Evolutionary conservation across 106 monocot genomes (phyloP).

Genomic region (Allium sativum): DNA sequence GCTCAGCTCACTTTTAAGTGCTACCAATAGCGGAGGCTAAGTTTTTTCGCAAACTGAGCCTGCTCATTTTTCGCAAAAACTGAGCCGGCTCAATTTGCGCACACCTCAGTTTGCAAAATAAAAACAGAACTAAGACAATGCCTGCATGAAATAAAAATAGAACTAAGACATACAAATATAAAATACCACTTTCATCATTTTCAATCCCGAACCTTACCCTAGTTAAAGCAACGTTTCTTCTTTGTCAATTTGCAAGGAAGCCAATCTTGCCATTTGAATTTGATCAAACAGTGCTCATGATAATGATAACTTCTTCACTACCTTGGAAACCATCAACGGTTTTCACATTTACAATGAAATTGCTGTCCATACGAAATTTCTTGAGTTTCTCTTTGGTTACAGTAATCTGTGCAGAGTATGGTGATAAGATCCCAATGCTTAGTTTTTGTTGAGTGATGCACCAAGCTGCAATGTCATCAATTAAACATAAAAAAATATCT

Average conservation of each 20-base stretch:
- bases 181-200: slow-evolving; percentile 18
- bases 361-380: not conserved
- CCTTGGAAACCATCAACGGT: slow-evolving; percentile 67
- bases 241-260: slow-evolving; percentile 34
- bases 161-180: not conserved
- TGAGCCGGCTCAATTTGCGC: no score
- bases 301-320: slow-evolving; percentile 49
- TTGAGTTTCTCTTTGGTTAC: slow-evolving; percentile 26
- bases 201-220: slow-evolving; percentile 38
- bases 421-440: slow-evolving; percentile 38
- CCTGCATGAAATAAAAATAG: slow-evolving; percentile 10
- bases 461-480: not conserved
- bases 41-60: no score
- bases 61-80: no score
- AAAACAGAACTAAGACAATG: no score
- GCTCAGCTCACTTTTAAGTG: no score
- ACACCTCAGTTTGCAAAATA: no score
- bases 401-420: slow-evolving; percentile 54
- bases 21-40: no score
- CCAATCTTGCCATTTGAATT: slow-evolving; percentile 35
- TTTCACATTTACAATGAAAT: slow-evolving; percentile 42
- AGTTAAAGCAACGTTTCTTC: slow-evolving; percentile 57
- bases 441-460: slow-evolving; percentile 1
- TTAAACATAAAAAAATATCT: no score
- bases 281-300: slow-evolving; percentile 46